Evolutionary conservation across 257 asterid species (phyloP).

Genomic region (Gentiana macrophylla): DNA sequence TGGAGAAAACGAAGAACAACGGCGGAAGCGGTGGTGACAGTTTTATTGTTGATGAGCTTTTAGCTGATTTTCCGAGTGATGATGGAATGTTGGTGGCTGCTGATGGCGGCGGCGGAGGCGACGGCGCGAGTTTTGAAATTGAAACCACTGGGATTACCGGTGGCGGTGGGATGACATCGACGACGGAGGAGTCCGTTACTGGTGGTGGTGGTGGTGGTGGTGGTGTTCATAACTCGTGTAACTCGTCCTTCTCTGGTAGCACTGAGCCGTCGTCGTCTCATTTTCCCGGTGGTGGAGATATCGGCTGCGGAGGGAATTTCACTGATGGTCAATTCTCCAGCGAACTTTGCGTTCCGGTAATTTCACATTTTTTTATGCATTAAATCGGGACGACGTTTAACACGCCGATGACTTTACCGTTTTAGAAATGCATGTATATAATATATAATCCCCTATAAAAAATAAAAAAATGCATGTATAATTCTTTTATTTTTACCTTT

Average conservation of each 20-base stretch:
- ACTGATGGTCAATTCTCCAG: constrained; percentile 36
- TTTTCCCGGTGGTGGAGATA: constrained; percentile 13
- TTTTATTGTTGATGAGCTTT: constrained; percentile 70
- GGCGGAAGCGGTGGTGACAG: constrained; percentile 21
- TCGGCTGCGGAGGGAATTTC: constrained; percentile 21
- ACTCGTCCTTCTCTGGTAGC: constrained; percentile 30
- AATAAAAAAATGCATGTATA: too few species aligned
- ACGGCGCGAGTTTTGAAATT: too few species aligned
- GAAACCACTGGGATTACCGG: constrained; percentile 18
- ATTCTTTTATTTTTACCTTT: too few species aligned
- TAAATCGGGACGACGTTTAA: too few species aligned
- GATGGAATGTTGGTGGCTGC: constrained; percentile 25
- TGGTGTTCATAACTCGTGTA: constrained; percentile 13
- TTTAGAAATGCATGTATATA: too few species aligned
- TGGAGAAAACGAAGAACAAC: constrained; percentile 23
- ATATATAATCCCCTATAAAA: too few species aligned
- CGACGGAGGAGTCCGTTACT: constrained; percentile 22
- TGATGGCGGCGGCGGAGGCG: neutral
- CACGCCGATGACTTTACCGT: too few species aligned
- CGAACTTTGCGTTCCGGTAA: constrained; percentile 80
- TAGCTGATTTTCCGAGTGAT: constrained; percentile 53
- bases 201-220: constrained; percentile 11
- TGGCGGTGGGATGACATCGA: constrained; percentile 16
- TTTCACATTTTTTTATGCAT: neutral
- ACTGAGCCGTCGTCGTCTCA: constrained; percentile 7